phyloP scores from a whole-genome alignment of 257 asterid genomes.

The Sherardia arvensis region DNA sequence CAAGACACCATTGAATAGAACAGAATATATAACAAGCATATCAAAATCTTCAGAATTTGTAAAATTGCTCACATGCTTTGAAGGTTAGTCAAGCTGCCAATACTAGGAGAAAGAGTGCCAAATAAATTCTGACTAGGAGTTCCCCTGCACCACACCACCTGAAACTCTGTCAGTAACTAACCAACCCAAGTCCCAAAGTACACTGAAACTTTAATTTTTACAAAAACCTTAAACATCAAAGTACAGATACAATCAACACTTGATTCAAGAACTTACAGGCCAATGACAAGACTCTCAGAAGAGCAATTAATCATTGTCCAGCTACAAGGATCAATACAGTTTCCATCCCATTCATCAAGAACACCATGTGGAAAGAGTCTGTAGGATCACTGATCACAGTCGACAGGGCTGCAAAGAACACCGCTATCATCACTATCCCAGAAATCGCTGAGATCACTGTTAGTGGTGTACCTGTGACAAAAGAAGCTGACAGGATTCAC shows the following conservation, averaged over 20 bases:
- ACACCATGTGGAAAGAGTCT: conserved; percentile 94
- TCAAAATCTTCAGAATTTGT: no score
- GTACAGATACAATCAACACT: neutral
- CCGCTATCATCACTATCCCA: no score
- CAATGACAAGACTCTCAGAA: conserved; percentile 67
- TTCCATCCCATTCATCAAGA: conserved; percentile 94
- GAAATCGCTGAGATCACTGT: no score
- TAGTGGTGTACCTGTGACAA: no score
- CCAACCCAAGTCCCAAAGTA: neutral
- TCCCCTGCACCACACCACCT: conserved; percentile 64
- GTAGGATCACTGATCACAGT: no score
- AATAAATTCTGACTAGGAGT: conserved; percentile 90
- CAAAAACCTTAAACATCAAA: conserved; percentile 1
- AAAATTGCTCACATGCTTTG: conserved; percentile 61
- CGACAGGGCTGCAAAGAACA: no score
- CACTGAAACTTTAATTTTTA: neutral
- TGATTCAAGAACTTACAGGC: conserved; percentile 53
- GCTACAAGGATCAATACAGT: conserved; percentile 97
- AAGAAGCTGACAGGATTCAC: no score
- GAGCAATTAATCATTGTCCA: conserved; percentile 99
- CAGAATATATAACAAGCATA: neutral
- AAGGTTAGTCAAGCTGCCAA: conserved; percentile 83
- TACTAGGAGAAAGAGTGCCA: conserved; percentile 79
- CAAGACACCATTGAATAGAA: conserved; percentile 9
- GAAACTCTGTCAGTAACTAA: conserved; percentile 19